These are phyloP conservation scores for Backusella tarrabulga DNA, from an alignment of 192 early-diverging fungal genomes.

Conservation along the genomic window DNA sequence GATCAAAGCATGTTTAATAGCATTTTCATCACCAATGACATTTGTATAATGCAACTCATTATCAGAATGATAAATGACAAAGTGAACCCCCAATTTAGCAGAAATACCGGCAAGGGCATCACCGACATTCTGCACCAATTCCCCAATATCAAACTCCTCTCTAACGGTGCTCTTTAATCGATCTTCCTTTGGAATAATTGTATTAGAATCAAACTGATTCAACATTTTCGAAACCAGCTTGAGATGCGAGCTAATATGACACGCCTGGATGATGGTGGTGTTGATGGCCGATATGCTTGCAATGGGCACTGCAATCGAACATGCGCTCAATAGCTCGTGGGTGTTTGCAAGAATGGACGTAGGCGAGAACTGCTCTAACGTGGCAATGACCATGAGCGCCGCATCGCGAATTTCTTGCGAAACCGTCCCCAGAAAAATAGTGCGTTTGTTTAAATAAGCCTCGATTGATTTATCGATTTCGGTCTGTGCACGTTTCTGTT, in stretches of 20 bases:
- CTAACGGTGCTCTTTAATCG: conserved; percentile 13
- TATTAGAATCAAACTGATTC: background rate
- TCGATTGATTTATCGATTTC: background rate
- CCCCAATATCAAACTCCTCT: conserved; percentile 51
- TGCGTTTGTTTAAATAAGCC: background rate
- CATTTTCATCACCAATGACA: conserved; percentile 50
- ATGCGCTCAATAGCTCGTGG: conserved; percentile 52
- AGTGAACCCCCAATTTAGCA: conserved; percentile 41
- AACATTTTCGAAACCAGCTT: conserved; percentile 41
- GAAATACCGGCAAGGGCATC: conserved; percentile 54
- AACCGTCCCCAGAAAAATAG: conserved; percentile 30
- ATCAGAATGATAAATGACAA: conserved; percentile 52
- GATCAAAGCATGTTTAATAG: conserved; percentile 50
- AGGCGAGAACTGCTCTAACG: conserved; percentile 52
- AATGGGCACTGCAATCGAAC: conserved; percentile 54
- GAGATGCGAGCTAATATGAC: conserved; percentile 45
- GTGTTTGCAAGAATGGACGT: conserved; percentile 35
- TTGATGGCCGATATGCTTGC: conserved; percentile 48
- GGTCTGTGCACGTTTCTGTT: background rate
- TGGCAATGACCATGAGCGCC: conserved; percentile 42
- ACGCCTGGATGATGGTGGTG: conserved; percentile 47
- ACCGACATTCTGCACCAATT: conserved; percentile 53
- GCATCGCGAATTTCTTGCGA: conserved; percentile 43
- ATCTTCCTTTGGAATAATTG: background rate
- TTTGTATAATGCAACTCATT: conserved; percentile 46